Evolutionary conservation across 2,329 filamentous ascomycete species (phyloP).

Genomic region (Neocucurbitaria cava): DNA sequence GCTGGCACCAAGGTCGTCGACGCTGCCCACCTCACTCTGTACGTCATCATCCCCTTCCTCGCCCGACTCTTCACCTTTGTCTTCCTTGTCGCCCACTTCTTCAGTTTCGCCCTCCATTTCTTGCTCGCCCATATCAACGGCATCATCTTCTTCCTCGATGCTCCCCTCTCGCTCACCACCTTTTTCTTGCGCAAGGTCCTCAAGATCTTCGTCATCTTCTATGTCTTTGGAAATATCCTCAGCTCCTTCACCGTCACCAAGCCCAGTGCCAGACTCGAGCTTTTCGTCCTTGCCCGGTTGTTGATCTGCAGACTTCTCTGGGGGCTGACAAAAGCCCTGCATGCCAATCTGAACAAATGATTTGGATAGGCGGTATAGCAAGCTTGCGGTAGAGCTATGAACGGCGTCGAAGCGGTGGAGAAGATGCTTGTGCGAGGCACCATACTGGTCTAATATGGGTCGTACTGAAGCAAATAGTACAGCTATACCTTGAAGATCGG

Average conservation of each 20-base stretch:
- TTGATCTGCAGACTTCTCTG: slow-evolving; percentile 73
- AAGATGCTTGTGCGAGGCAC: slow-evolving; percentile 64
- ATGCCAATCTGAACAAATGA: slow-evolving; percentile 79
- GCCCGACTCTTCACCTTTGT: slow-evolving; percentile 63
- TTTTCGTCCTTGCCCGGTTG: slow-evolving; percentile 75
- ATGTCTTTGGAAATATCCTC: slow-evolving; percentile 99
- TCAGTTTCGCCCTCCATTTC: slow-evolving; percentile 88
- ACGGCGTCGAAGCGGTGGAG: slow-evolving; percentile 66
- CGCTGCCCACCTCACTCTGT: slow-evolving; percentile 88
- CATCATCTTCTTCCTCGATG: slow-evolving; percentile 81
- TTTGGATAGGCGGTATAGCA: slow-evolving; percentile 77
- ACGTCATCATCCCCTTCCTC: slow-evolving; percentile 65
- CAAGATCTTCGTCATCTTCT: slow-evolving; percentile 88
- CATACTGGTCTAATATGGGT: slow-evolving; percentile 80
- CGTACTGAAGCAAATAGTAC: slow-evolving; percentile 67
- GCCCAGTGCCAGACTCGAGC: slow-evolving; percentile 87
- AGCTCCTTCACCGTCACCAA: slow-evolving; percentile 92
- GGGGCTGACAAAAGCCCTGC: slow-evolving; percentile 90
- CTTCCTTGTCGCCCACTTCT: slow-evolving; percentile 61
- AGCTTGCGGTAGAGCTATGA: slow-evolving; percentile 74
- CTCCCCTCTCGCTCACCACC: slow-evolving; percentile 67
- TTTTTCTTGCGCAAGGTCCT: slow-evolving; percentile 86
- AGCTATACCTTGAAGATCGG: slow-evolving; percentile 55
- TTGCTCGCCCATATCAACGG: slow-evolving; percentile 90
- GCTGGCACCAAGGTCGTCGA: slow-evolving; percentile 87